Evolutionary conservation across 768 basidiomycete genomes (phyloP), one percentile per base, ranked within the genome.

Genomic region (Naganishia vishniacii): DNA sequence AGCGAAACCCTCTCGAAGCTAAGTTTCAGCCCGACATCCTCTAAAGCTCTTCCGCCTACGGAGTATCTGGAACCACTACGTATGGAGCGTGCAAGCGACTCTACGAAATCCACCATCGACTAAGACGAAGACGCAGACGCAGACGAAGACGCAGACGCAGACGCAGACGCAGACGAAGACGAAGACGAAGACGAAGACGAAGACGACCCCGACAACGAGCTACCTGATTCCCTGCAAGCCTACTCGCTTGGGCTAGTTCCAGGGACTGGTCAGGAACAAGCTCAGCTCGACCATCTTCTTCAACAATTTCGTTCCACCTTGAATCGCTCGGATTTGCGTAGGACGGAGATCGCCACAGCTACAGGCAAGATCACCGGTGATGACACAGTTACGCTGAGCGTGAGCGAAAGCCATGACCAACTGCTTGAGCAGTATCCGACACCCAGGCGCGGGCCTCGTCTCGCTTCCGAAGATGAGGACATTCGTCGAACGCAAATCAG

Each of bases 1-100:
- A 56, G 34, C 53, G 53, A 56, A 41, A 56, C 53, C n/a, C 53
- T 56, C 3, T 56, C 53, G 8, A 37, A 34, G 37, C 53, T 56
- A 23, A 37, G 20, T 23, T 56, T 56, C 26, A 23, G 34, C 23
- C 20, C 23, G 4, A 18, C 16, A 16, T 56, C 53, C 18, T 20
- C 20, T 6, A 41, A 25, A 13, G 8, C 32, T 25, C 32, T 41
- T 34, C 53, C 53, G 12, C n/a, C 31, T 16, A 56, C 53, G 3
- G 20, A 23, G 23, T 37, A 31, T 2, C 34, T 56, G 29, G 32
- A 51, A 12, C 31, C 49, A n/a, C 2, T 34, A 18, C n/a, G 12
- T 9, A 12, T 8, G 11, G 31, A 28, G 11, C 13, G 20, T n/a
- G 13, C n/a, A 13, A n/a, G 4, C 15, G 49, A 51, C 3, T 20